Conservation (phyloP, 2,329 filamentous ascomycete species). For the Aspergillus bombycis region DNA sequence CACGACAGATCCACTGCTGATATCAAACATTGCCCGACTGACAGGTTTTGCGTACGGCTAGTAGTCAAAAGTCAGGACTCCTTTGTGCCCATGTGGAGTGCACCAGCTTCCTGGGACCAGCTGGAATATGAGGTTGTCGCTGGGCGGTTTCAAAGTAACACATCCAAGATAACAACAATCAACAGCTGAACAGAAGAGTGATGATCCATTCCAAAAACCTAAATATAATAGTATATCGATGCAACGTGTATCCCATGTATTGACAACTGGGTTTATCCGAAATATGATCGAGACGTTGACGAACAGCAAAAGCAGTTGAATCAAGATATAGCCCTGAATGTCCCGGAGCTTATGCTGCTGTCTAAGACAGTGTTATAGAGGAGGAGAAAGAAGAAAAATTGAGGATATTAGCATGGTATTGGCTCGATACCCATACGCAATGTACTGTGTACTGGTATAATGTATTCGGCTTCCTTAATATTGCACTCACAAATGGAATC, state of each 20-base stretch:
- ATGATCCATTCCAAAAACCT: background rate
- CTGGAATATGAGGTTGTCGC: background rate
- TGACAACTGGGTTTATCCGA: background rate
- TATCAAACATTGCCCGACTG: background rate
- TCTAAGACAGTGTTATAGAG: background rate
- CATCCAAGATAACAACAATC: background rate
- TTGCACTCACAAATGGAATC: background rate
- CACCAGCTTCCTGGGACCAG: background rate
- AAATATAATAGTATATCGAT: background rate
- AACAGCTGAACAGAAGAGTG: background rate
- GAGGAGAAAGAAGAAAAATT: background rate
- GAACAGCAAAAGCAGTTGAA: background rate
- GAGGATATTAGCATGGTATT: background rate
- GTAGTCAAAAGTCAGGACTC: background rate
- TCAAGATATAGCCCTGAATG: background rate
- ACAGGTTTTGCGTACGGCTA: background rate
- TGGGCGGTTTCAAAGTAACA: background rate
- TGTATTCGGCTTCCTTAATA: background rate
- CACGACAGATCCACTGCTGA: background rate
- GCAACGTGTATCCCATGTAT: background rate
- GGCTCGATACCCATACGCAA: background rate
- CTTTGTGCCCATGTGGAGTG: background rate
- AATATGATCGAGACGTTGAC: background rate
- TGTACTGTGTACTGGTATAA: background rate
- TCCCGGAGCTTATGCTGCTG: background rate